These are phyloP conservation scores for Caryopteris hybrid DNA, from an alignment of 305 asterid genomes.

Conservation along the genomic window DNA sequence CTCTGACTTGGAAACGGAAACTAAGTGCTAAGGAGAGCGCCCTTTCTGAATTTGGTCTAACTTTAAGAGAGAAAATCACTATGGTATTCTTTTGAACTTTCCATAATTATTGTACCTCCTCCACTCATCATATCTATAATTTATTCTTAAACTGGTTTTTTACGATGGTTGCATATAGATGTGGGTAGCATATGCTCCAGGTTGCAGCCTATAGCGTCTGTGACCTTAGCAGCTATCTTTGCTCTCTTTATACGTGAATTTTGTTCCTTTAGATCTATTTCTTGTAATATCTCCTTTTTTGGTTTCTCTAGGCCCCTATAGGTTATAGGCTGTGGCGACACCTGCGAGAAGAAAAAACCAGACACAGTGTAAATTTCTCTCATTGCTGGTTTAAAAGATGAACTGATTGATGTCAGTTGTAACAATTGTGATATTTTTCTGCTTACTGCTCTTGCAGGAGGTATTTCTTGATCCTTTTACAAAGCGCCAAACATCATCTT, in stretches of 20 bases:
- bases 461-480: constrained; percentile 73
- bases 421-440: constrained; percentile 11
- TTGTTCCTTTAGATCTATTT: background rate
- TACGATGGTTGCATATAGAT: background rate
- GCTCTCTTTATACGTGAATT: constrained; percentile 1
- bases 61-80: constrained; percentile 54
- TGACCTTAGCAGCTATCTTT: background rate
- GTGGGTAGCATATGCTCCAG: background rate
- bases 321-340: constrained; percentile 79
- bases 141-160: background rate
- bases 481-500: constrained; percentile 65
- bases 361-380: constrained; percentile 32
- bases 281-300: constrained; percentile 8
- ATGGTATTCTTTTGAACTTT: constrained; percentile 53
- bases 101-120: background rate
- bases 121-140: constrained; percentile 4
- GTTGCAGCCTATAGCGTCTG: background rate
- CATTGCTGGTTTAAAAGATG: constrained; percentile 14
- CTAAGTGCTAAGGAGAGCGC: constrained; percentile 42
- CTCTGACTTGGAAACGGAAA: constrained; percentile 81
- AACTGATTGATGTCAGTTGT: background rate
- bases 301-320: constrained; percentile 66
- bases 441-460: constrained; percentile 47
- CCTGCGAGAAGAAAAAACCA: constrained; percentile 49
- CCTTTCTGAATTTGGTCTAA: constrained; percentile 61